Conservation (phyloP, 768 basidiomycete species). For the Leccinum obscurum region DNA sequence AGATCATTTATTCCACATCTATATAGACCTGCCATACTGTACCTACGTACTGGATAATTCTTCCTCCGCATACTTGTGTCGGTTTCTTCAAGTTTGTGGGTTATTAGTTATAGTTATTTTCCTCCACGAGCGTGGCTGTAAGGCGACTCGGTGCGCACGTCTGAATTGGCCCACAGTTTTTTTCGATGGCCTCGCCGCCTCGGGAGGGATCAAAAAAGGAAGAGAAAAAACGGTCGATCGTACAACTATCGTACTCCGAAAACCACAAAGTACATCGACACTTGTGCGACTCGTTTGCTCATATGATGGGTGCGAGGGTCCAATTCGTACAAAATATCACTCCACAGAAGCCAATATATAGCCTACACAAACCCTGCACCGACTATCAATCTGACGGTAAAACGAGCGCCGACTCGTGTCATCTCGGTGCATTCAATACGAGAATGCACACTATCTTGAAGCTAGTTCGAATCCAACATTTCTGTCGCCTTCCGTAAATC, state of each 20-base stretch:
- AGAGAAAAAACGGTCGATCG: too few species aligned
- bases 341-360: too few species aligned
- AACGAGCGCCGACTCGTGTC: background rate
- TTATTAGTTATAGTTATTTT: background rate
- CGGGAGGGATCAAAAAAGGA: too few species aligned
- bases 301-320: too few species aligned
- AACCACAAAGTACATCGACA: too few species aligned
- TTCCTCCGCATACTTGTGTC: background rate
- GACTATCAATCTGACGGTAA: background rate
- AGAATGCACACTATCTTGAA: background rate
- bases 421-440: background rate
- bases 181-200: too few species aligned
- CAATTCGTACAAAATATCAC: too few species aligned
- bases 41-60: conserved; percentile 14
- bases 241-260: too few species aligned
- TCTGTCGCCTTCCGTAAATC: conserved; percentile 19
- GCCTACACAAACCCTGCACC: too few species aligned
- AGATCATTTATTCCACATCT: conserved; percentile 33
- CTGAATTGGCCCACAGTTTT: background rate
- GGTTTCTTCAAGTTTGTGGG: background rate
- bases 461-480: conserved; percentile 12
- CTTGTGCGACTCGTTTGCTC: too few species aligned
- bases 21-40: conserved; percentile 23
- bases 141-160: background rate
- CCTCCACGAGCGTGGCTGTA: background rate